phyloP scores from a whole-genome alignment of 1,284 basidiomycete genomes.

The Cutaneotrichosporon sp. region DNA sequence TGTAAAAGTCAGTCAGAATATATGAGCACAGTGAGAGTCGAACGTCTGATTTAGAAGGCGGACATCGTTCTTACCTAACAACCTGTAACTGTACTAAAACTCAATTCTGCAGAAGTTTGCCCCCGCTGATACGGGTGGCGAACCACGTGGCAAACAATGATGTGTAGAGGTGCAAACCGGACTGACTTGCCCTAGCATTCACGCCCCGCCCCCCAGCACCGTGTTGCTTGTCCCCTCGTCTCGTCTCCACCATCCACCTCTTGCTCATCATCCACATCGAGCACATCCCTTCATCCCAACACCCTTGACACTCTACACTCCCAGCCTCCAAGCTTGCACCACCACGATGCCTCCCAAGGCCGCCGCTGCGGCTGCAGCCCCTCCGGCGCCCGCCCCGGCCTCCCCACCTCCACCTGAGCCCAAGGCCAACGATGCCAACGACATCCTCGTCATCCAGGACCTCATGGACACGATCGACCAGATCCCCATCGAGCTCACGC shows the following conservation, averaged over 20 bases:
- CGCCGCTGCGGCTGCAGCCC: constrained; percentile 16
- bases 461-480: constrained; percentile 91
- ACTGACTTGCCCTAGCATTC: not conserved
- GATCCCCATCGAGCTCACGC: constrained; percentile 89
- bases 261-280: not conserved
- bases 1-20: no score
- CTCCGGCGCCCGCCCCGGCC: constrained; percentile 35
- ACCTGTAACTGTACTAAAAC: no score
- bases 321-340: not conserved
- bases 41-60: no score
- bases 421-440: constrained; percentile 45
- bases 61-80: no score
- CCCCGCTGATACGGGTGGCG: no score
- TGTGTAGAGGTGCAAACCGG: not conserved
- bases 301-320: not conserved
- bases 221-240: not conserved
- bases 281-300: not conserved
- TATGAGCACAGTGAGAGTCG: no score
- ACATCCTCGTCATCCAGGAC: constrained; percentile 63
- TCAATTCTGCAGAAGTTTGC: no score
- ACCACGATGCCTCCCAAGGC: constrained; percentile 42
- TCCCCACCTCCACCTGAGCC: constrained; percentile 64
- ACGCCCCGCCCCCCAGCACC: no score
- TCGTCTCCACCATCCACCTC: not conserved
- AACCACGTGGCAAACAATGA: not conserved